Conservation (phyloP, 208 protist species). For the Leishmania aethiopica region DNA sequence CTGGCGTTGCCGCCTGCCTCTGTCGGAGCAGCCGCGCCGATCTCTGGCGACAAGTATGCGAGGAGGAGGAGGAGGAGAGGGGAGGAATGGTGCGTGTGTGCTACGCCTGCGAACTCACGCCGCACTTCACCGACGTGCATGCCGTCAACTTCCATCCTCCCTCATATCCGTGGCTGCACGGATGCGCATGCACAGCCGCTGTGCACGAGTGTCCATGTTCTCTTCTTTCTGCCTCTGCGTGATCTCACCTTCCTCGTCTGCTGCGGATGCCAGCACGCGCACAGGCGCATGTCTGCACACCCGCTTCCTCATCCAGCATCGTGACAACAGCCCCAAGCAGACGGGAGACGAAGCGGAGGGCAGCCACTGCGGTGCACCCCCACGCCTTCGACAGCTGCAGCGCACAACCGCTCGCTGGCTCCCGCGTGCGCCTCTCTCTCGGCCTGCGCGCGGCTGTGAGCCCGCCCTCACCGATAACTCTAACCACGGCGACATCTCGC, state of each 20-base stretch:
- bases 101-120: background rate
- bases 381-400: background rate
- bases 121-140: background rate
- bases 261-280: background rate
- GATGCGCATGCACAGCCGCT: background rate
- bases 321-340: background rate
- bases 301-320: background rate
- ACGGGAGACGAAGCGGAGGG: background rate
- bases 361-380: background rate
- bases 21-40: background rate
- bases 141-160: background rate
- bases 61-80: background rate
- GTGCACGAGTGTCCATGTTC: background rate
- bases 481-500: background rate
- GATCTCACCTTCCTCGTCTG: background rate
- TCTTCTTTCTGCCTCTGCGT: background rate
- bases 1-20: background rate
- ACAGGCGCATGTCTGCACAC: background rate
- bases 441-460: background rate
- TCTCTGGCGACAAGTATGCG: background rate
- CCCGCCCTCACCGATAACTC: background rate
- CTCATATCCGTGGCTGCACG: background rate
- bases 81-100: background rate
- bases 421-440: background rate
- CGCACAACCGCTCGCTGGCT: background rate